Base-by-base conservation (phyloP, 352 stramenopile species). In the Phytopythium montanum region DNA sequence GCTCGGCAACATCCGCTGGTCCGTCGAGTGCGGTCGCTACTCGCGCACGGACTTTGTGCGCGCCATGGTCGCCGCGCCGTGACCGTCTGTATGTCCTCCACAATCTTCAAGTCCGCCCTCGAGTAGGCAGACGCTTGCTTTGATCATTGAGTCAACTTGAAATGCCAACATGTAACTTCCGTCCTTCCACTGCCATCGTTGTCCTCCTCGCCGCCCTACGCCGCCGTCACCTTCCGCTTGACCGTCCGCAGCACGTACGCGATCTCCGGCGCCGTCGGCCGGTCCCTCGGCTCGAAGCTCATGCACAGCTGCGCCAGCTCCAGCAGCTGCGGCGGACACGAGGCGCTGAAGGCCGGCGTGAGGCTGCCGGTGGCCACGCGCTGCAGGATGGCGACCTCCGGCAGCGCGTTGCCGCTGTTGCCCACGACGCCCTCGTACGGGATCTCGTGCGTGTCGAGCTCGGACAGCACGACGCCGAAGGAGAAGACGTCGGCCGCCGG, bases 351-450 rank as follows among this genome's bases (percentile, higher is more conserved):
- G 16, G 52, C 57, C 23, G 72, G 72, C 19, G 41, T 52, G 16
- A 77, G 19, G 18, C 53, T 26, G 0, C 68, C 76, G 28, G 23
- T 64, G 0, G 72, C 65, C 8, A 86, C 73, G 54, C 71, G 73
- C 42, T 73, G 72, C n/a, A 81, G 58, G n/a, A 81, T 68, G 0
- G 71, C 73, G 0, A 79, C 63, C 18, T 81, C 69, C 2, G 64
- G 39, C 21, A 81, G 44, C 3, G 51, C 51, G 36, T 78, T 68
- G n/a, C 64, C 64, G 18, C 59, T 67, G 0, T 61, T 29, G 3
- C 63, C 64, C 21, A 42, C 23, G 46, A 55, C 64, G 29, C 73
- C 66, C 1, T 72, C 62, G 56, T 85, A 81, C 7, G 75, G 78
- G 2, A 83, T 49, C 2, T 44, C 34, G 59, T 70, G 60, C 14